Evolutionary conservation across 768 basidiomycete species (phyloP).

Genomic region (Auriscalpium orientale): DNA sequence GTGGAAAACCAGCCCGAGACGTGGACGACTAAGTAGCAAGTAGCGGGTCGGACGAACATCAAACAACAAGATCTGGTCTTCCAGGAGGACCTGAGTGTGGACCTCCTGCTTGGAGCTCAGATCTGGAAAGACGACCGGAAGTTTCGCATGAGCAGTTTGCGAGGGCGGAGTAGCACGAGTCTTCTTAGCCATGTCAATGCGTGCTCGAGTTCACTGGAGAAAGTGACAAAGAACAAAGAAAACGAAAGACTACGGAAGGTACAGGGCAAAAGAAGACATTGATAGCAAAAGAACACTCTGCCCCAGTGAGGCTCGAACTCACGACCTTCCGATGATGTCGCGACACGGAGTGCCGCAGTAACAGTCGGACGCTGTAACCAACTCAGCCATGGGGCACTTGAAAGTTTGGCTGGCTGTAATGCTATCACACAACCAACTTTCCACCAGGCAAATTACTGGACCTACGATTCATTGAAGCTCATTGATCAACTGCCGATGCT

Average conservation of each 20-base stretch:
- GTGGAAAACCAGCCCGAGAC: not conserved
- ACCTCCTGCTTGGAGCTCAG: not conserved
- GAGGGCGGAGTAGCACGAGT: not conserved
- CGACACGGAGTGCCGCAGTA: too few relatives aligned
- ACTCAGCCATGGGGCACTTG: constrained; percentile 65
- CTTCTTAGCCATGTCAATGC: not conserved
- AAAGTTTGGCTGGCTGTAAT: too few relatives aligned
- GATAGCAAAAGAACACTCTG: not conserved
- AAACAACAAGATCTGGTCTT: constrained; percentile 58
- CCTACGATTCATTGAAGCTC: too few relatives aligned
- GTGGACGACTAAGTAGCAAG: not conserved
- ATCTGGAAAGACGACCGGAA: not conserved
- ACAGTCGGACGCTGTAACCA: constrained; percentile 77
- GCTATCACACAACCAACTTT: too few relatives aligned
- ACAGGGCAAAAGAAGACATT: not conserved
- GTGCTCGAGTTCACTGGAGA: not conserved
- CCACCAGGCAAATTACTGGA: not conserved
- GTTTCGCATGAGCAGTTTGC: not conserved
- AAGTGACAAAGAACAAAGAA: too few relatives aligned
- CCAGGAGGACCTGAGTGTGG: constrained; percentile 30
- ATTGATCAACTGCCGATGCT: too few relatives aligned
- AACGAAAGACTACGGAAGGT: too few relatives aligned
- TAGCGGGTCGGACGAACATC: constrained; percentile 33
- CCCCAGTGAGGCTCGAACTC: constrained; percentile 59
- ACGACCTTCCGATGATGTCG: constrained; percentile 64